Evolutionary conservation across 164 flowering plant genomes (phyloP), one percentile per base, ranked within the genome.

Genomic region (Malania oleifera): DNA sequence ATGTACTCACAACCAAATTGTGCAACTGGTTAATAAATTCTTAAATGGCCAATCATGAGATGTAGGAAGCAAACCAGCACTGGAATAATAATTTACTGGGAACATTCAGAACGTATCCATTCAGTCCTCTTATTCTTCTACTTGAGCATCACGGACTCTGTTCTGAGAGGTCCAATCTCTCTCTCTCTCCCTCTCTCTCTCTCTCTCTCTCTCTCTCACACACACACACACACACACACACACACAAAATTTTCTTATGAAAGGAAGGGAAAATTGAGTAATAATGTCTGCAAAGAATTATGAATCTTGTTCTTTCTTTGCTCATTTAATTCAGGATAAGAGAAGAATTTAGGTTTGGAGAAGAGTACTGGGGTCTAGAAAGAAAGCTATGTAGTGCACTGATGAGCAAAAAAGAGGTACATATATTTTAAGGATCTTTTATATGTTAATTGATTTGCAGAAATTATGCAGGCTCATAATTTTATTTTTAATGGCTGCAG

Each of bases 281-380:
- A n/a, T n/a, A n/a, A n/a, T n/a, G n/a, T n/a, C n/a, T n/a, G n/a
- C n/a, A n/a, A n/a, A n/a, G n/a, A n/a, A n/a, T n/a, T n/a, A n/a
- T n/a, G n/a, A 0, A 2, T 27, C 51, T 51, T 41, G 38, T 41
- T 56, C 53, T 23, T 12, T 7, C 23, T 67, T 51, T 62, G 20
- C 34, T 49, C 55, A 25, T 37, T 57, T 55, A 39, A 20, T 63
- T 41, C 64, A 92, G 97, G 68, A 81, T 87, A 45, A 70, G 53
- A 59, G 77, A 69, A 70, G 99, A 93, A 61, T 65, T 93, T 6
- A 78, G 54, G 23, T 63, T 23, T 70, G 99, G 99, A 41, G 79
- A 79, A 67, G 92, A 86, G 73, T 93, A 90, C 52, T 93, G 99
- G 99, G 67, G 70, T 62, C 68, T 90, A 44, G 99, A 93, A 70